phyloP scores from a whole-genome alignment of 768 basidiomycete genomes.

The Lyophyllum shimeji region DNA sequence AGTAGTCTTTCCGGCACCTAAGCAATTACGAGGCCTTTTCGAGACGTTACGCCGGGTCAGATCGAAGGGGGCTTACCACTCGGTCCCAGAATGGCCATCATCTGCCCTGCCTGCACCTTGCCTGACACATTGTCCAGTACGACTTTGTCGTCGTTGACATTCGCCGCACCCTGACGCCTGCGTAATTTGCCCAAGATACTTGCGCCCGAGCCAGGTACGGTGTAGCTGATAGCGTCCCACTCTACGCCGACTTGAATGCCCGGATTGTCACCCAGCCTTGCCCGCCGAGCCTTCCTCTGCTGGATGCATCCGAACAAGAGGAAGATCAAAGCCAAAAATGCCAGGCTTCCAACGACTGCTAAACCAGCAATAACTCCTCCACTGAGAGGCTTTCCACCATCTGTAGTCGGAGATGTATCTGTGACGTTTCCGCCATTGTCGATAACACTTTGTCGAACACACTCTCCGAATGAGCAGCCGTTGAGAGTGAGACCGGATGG shows the following conservation, averaged over 20 bases:
- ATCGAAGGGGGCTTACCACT: slow-evolving; percentile 53
- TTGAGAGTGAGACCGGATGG: slow-evolving; percentile 65
- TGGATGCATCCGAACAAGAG: slow-evolving; percentile 59
- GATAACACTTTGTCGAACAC: slow-evolving; percentile 78
- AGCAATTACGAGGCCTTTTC: neutral
- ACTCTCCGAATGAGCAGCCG: slow-evolving; percentile 86
- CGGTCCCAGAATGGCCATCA: slow-evolving; percentile 92
- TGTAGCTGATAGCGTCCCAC: slow-evolving; percentile 72
- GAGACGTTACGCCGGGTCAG: neutral
- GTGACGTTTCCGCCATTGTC: slow-evolving; percentile 47
- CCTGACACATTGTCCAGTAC: slow-evolving; percentile 75
- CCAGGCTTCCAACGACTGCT: slow-evolving; percentile 73
- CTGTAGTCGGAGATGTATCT: slow-evolving; percentile 21
- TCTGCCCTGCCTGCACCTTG: slow-evolving; percentile 70
- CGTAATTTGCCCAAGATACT: slow-evolving; percentile 12
- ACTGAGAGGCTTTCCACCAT: slow-evolving; percentile 49
- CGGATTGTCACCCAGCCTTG: slow-evolving; percentile 33
- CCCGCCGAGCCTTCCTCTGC: slow-evolving; percentile 62
- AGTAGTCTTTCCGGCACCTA: slow-evolving; percentile 87
- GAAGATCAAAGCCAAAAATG: slow-evolving; percentile 56
- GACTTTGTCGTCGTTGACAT: slow-evolving; percentile 49
- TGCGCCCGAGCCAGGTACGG: slow-evolving; percentile 37
- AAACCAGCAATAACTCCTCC: slow-evolving; percentile 90
- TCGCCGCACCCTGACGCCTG: slow-evolving; percentile 12
- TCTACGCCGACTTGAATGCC: slow-evolving; percentile 60